phyloP scores from a whole-genome alignment of 2,329 filamentous ascomycete species.

The Cryphonectria japonica region DNA sequence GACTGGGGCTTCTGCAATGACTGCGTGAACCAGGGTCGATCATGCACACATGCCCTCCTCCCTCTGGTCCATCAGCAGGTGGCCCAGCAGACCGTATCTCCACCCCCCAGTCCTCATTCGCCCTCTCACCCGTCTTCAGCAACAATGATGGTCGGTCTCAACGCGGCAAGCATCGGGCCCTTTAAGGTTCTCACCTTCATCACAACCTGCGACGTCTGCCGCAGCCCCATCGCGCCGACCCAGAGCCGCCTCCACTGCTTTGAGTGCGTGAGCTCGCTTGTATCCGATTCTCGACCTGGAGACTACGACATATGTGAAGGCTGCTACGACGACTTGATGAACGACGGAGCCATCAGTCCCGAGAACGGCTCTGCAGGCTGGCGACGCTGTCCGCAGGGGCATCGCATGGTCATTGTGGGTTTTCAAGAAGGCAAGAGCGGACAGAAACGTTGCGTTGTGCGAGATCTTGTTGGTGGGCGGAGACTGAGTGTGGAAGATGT shows the following conservation, averaged over 20 bases:
- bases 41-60: constrained; percentile 80
- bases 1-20: constrained; percentile 93
- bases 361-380: constrained; percentile 82
- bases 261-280: constrained; percentile 62
- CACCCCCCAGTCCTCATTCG: constrained; percentile 47
- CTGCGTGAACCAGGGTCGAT: constrained; percentile 81
- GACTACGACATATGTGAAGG: constrained; percentile 83
- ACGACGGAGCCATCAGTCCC: constrained; percentile 65
- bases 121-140: constrained; percentile 51
- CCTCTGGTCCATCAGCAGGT: constrained; percentile 68
- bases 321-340: constrained; percentile 74
- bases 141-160: constrained; percentile 51
- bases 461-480: constrained; percentile 78
- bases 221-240: constrained; percentile 69
- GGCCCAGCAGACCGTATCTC: constrained; percentile 35
- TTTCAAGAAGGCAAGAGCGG: constrained; percentile 72
- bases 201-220: constrained; percentile 80
- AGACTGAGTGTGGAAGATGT: constrained; percentile 64
- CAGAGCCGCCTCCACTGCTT: constrained; percentile 80
- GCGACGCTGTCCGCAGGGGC: constrained; percentile 78
- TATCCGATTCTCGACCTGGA: constrained; percentile 57
- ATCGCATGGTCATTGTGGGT: constrained; percentile 81
- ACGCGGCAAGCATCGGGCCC: constrained; percentile 50
- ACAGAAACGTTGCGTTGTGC: constrained; percentile 68
- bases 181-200: constrained; percentile 74